phyloP scores from a whole-genome alignment of 108 stramenopile genomes.

The Cyclotella baltica region DNA sequence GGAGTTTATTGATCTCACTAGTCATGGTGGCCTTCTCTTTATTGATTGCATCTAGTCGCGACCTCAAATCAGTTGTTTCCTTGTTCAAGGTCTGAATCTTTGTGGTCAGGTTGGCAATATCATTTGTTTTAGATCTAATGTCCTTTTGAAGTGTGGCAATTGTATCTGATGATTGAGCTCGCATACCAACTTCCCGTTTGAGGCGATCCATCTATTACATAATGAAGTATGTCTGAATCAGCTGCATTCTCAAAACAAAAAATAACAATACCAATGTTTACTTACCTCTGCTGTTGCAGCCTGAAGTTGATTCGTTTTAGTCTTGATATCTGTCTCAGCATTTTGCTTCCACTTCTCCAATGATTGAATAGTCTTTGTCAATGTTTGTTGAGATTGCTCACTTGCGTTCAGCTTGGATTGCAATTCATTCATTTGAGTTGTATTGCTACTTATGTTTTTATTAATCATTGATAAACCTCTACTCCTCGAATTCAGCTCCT shows the following conservation, averaged over 20 bases:
- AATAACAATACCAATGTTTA: neutral
- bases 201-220: constrained; percentile 4
- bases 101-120: constrained; percentile 21
- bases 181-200: neutral
- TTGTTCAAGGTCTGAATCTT: constrained; percentile 22
- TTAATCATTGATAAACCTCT: constrained; percentile 19
- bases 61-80: constrained; percentile 29
- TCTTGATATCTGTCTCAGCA: constrained; percentile 28
- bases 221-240: neutral
- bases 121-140: constrained; percentile 26
- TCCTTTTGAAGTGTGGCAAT: constrained; percentile 20
- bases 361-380: constrained; percentile 26
- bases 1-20: constrained; percentile 35
- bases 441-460: constrained; percentile 29
- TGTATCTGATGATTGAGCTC: constrained; percentile 5
- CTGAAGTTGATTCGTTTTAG: constrained; percentile 10
- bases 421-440: constrained; percentile 33
- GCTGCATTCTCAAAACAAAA: no score
- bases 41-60: constrained; percentile 25
- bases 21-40: constrained; percentile 29
- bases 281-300: constrained; percentile 20
- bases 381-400: constrained; percentile 26
- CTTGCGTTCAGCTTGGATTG: constrained; percentile 33
- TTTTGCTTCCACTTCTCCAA: constrained; percentile 32
- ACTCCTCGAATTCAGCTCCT: constrained; percentile 33